Evolutionary conservation across 2,329 filamentous ascomycete species (phyloP).

Genomic region (Acephala macrosclerotiorum): DNA sequence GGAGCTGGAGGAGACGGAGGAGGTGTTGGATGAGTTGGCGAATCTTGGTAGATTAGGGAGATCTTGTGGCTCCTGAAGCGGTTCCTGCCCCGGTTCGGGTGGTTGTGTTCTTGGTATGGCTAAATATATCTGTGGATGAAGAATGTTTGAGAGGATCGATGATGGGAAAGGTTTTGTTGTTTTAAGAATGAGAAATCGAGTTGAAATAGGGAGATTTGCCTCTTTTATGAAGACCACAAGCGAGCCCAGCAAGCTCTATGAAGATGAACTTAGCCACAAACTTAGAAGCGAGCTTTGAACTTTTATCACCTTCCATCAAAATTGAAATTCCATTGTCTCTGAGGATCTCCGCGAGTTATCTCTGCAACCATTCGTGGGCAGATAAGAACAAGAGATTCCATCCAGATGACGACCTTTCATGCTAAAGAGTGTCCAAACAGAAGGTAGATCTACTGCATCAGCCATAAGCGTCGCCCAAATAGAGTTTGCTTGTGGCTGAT

Average conservation of each 20-base stretch:
- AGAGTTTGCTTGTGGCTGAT: neutral
- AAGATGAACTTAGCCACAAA: neutral
- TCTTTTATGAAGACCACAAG: neutral
- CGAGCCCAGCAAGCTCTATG: neutral
- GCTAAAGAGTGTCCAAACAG: neutral
- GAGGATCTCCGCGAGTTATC: neutral
- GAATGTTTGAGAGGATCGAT: neutral
- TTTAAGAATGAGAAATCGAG: neutral
- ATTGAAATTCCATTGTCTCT: neutral
- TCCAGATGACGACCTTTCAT: neutral
- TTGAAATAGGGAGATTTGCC: neutral
- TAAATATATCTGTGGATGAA: neutral
- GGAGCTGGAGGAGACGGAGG: neutral
- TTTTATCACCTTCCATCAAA: neutral
- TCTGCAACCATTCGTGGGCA: neutral
- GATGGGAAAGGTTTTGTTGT: too few species aligned
- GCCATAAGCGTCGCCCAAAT: neutral
- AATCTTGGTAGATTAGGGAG: neutral
- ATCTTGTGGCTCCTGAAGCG: neutral
- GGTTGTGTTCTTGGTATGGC: neutral
- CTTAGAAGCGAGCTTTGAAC: neutral
- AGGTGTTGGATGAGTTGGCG: neutral
- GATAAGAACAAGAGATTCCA: neutral
- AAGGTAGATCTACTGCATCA: neutral
- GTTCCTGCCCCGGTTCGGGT: neutral